Evolutionary conservation across 202 grass and related monocot genomes (phyloP).

Genomic region (Carex arenaria): DNA sequence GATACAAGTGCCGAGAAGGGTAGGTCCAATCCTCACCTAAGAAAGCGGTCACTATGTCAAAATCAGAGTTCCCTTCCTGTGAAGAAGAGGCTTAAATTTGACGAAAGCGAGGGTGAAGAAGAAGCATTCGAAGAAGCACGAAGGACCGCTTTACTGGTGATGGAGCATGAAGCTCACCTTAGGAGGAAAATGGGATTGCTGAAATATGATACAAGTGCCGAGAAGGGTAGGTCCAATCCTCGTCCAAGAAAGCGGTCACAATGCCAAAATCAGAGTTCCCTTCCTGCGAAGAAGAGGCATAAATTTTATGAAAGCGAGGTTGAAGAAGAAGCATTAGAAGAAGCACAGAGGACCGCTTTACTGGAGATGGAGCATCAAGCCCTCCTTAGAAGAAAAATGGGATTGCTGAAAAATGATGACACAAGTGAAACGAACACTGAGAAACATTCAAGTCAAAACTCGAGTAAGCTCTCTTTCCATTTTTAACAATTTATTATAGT

Average conservation of each 20-base stretch:
- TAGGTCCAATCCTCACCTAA: not conserved
- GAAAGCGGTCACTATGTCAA: not conserved
- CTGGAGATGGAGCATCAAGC: not conserved
- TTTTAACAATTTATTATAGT: not conserved
- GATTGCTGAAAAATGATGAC: not conserved
- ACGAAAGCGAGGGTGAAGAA: not conserved
- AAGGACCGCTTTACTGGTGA: not conserved
- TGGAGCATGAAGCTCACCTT: not conserved
- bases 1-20: not conserved
- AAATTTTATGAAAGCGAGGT: not conserved
- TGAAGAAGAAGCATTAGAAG: not conserved
- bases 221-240: not conserved
- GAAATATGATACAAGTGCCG: not conserved
- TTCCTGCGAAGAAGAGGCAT: not conserved
- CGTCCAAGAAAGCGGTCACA: not conserved
- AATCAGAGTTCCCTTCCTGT: not conserved
- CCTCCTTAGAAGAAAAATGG: not conserved
- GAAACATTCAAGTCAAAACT: not conserved
- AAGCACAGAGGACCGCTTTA: not conserved
- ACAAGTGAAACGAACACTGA: not conserved
- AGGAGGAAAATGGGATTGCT: not conserved
- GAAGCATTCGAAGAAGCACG: not conserved
- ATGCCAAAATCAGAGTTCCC: not conserved
- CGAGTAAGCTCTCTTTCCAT: not conserved
- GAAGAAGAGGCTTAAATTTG: not conserved